Evolutionary conservation across 805 yeast species (phyloP), one percentile per base, ranked within the genome.

Genomic region (Teunomyces cretensis): DNA sequence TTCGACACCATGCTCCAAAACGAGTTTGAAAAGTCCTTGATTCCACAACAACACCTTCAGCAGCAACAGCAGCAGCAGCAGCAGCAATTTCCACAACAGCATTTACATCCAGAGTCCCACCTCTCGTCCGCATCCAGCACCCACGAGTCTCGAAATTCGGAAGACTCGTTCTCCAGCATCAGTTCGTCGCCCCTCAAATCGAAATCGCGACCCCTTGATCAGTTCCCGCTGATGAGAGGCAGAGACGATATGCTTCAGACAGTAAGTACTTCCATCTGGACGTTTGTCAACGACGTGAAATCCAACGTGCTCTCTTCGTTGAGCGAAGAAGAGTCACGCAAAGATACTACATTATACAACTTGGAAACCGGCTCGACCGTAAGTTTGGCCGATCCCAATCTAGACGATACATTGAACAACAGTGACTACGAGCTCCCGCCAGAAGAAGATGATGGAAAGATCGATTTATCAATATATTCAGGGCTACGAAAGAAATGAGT

Each of bases 1-100:
- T 76, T 85, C 55, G 92, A 85, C 58, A 80, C 77, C 43, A 68
- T 83, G 61, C 66, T 85, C 27, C 88, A 81, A 56, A 77, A 74
- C 46, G 90, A 84, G 58, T 69, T 85, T 45, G 90, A 84, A 51
- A 80, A 75, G 42, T 47, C 51, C 3, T 33, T 50, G 9, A 27
- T 36, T 12, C 48, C 47, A 6, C 44, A 42, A 9, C 31, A 36
- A n/a, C 42, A 35, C 11, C 16, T 6, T 26, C 33, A 40, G 27
- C 35, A 28, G 26, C 28, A 31, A 6, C 42, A 17, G 11, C 13
- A 27, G 22, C 22, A 19, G 22, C 12, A 32, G 12, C 19, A 33
- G 30, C 39, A 43, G 12, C 41, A 37, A 9, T n/a, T n/a, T n/a
- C 16, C 16, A 11, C 26, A 17, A n/a, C 28, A 15, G 24, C 7